Evolutionary conservation across 768 basidiomycete genomes (phyloP).

Genomic region (Tricholoma flavovirens): DNA sequence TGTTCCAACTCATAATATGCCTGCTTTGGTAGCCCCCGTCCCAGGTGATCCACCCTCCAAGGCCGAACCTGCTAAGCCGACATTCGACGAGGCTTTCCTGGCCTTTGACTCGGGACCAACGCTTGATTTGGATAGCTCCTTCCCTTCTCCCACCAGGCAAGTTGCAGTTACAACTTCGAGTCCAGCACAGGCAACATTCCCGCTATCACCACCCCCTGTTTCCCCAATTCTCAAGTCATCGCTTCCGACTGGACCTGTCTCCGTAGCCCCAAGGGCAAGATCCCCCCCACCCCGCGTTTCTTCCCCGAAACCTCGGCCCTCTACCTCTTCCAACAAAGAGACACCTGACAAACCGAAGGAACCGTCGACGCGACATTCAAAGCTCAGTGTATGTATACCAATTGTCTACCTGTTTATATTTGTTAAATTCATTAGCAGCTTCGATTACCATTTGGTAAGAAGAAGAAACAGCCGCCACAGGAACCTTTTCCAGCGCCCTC

Average conservation of each 20-base stretch:
- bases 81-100: conserved; percentile 54
- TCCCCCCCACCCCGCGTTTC: conserved; percentile 48
- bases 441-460: conserved; percentile 74
- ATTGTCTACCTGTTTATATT: neutral
- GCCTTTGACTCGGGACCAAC: conserved; percentile 36
- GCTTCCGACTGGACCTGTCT: conserved; percentile 28
- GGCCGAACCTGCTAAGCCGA: conserved; percentile 10
- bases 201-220: conserved; percentile 24
- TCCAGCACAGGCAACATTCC: conserved; percentile 22
- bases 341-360: conserved; percentile 54
- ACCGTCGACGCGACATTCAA: conserved; percentile 55
- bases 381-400: conserved; percentile 63
- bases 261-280: conserved; percentile 36
- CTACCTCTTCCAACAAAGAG: conserved; percentile 58
- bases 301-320: conserved; percentile 56
- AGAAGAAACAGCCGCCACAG: conserved; percentile 57
- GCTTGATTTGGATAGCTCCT: conserved; percentile 35
- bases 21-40: conserved; percentile 1
- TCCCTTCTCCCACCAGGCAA: conserved; percentile 23
- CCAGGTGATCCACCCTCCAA: neutral
- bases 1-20: conserved; percentile 1
- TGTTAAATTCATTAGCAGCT: conserved; percentile 37
- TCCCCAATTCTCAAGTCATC: conserved; percentile 34
- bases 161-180: conserved; percentile 8
- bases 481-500: conserved; percentile 38